phyloP scores from a whole-genome alignment of 441 rosid genomes.

The Eruca vesicaria region DNA sequence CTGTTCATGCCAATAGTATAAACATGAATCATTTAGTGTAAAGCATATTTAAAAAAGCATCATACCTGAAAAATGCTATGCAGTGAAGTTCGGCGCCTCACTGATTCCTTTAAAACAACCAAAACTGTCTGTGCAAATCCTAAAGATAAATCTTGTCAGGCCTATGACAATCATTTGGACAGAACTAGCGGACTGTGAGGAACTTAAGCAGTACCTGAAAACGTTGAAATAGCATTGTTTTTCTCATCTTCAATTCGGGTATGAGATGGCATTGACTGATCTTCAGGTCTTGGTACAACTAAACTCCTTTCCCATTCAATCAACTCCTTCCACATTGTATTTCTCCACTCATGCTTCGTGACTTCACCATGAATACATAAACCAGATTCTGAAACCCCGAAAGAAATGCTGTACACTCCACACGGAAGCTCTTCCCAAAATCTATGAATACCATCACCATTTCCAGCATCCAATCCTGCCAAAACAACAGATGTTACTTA shows the following conservation, averaged over 20 bases:
- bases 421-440: conserved; percentile 94
- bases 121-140: conserved; percentile 57
- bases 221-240: background rate
- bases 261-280: conserved; percentile 26
- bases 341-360: conserved; percentile 64
- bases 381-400: conserved; percentile 37
- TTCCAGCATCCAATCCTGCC: conserved; percentile 52
- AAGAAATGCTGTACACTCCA: conserved; percentile 64
- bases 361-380: conserved; percentile 48
- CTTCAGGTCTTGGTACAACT: conserved; percentile 56
- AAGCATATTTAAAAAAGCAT: background rate
- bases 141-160: conserved; percentile 37
- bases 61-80: conserved; percentile 23
- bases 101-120: conserved; percentile 57
- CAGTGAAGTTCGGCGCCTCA: conserved; percentile 58
- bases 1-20: conserved; percentile 38
- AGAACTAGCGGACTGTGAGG: background rate
- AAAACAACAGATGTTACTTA: background rate
- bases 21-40: background rate
- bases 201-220: conserved; percentile 22
- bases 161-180: background rate
- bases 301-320: conserved; percentile 69
- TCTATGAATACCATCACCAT: conserved; percentile 34
- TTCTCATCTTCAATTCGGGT: background rate
- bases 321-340: conserved; percentile 47